phyloP scores from a whole-genome alignment of 2,329 filamentous ascomycete genomes.

The Fusarium robinianum region DNA sequence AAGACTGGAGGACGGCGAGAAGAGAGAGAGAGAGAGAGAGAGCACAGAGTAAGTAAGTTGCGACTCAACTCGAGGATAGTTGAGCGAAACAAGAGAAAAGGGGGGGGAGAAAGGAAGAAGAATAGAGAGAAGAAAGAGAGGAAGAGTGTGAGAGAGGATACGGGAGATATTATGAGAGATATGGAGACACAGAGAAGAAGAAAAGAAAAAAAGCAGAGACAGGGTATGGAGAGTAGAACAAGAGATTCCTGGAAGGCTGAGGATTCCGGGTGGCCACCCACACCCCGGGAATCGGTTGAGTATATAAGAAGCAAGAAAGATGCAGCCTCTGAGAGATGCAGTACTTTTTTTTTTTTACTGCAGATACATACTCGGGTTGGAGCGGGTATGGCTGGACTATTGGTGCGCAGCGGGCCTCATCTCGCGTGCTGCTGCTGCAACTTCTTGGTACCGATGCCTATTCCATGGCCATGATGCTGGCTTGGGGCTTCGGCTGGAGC shows the following conservation, averaged over 20 bases:
- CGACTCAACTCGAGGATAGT: no score
- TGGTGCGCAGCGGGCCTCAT: conserved; percentile 35
- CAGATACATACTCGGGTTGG: conserved; percentile 29
- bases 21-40: conserved; percentile 5
- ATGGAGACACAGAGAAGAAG: conserved; percentile 23
- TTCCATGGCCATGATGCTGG: conserved; percentile 18
- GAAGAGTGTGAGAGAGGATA: conserved; percentile 4
- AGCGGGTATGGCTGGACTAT: conserved; percentile 32
- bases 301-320: conserved; percentile 36
- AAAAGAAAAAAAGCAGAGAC: conserved; percentile 10
- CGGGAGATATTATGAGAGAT: conserved; percentile 16
- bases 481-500: conserved; percentile 20
- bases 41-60: neutral
- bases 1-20: neutral
- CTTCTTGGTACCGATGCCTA: conserved; percentile 23
- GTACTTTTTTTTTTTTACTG: conserved; percentile 21
- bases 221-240: neutral
- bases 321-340: conserved; percentile 25
- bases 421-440: conserved; percentile 22
- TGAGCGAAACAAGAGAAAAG: neutral
- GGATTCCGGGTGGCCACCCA: conserved; percentile 25
- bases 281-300: conserved; percentile 27
- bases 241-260: conserved; percentile 32
- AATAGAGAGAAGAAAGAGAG: conserved; percentile 1
- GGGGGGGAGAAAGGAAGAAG: neutral